Percentiles rank a stretch among this genome's conserved stretches.
These are phyloP conservation scores for Lepidium campestre DNA, from an alignment of 441 rosid genomes.

Conservation along the genomic window DNA sequence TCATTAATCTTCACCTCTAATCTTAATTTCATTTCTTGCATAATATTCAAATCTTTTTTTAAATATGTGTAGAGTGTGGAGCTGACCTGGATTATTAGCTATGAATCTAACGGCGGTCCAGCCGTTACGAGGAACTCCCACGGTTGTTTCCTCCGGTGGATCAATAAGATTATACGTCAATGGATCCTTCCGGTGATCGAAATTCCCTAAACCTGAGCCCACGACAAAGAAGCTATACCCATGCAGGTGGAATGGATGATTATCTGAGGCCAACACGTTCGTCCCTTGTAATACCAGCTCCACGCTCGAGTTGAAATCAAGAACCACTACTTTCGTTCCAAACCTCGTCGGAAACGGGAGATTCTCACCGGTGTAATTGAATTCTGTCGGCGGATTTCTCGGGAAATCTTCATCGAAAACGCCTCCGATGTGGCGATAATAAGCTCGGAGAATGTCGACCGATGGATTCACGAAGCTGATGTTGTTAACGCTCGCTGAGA, in stretches of 20 bases:
- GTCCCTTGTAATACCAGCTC: constrained; percentile 42
- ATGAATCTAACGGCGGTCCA: constrained; percentile 41
- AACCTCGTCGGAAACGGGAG: constrained; percentile 16
- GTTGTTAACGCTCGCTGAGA: constrained; percentile 35
- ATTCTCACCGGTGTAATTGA: constrained; percentile 30
- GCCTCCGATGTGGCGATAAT: constrained; percentile 25
- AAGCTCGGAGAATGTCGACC: constrained; percentile 29
- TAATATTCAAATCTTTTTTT: too few species aligned
- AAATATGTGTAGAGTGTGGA: too few species aligned
- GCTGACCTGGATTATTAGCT: constrained; percentile 42
- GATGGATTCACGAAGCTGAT: constrained; percentile 26
- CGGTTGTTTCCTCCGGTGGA: constrained; percentile 40
- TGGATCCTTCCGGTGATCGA: constrained; percentile 24
- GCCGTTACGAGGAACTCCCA: constrained; percentile 36
- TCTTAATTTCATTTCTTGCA: too few species aligned
- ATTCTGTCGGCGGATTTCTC: constrained; percentile 23
- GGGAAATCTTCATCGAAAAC: constrained; percentile 36
- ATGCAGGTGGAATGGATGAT: constrained; percentile 43
- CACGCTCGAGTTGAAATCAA: constrained; percentile 33
- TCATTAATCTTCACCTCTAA: too few species aligned
- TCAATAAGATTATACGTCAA: constrained; percentile 29
- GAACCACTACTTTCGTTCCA: constrained; percentile 31
- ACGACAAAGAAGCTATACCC: constrained; percentile 32
- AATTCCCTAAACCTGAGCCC: constrained; percentile 33
- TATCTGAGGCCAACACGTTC: constrained; percentile 29